Evolutionary conservation across 805 yeast genomes (phyloP).

Genomic region (Barnettozyma sucrosica): DNA sequence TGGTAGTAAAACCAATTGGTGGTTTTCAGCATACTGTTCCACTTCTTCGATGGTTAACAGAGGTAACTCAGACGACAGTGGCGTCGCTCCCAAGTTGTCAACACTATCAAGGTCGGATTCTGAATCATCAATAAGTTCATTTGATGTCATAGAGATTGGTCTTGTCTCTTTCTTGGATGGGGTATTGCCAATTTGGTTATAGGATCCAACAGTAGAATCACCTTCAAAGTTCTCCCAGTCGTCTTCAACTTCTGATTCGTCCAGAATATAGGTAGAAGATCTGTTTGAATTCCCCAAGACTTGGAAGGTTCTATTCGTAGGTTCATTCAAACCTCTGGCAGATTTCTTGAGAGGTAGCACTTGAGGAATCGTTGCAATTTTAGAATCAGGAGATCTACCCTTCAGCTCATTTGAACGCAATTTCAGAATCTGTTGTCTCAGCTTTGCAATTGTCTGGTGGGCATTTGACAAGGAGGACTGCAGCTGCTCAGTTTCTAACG

Average conservation of each 20-base stretch:
- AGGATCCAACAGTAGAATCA: conserved; percentile 14
- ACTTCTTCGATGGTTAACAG: conserved; percentile 22
- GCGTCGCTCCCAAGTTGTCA: conserved; percentile 16
- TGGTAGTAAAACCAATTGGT: conserved; percentile 26
- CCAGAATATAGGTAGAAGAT: conserved; percentile 20
- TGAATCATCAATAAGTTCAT: conserved; percentile 17
- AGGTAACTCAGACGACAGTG: conserved; percentile 21
- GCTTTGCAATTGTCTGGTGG: conserved; percentile 52
- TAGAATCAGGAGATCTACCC: conserved; percentile 16
- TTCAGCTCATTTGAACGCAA: conserved; percentile 23
- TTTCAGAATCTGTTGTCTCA: conserved; percentile 36
- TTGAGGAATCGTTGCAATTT: conserved; percentile 7
- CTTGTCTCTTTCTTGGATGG: conserved; percentile 16
- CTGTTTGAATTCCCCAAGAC: conserved; percentile 22
- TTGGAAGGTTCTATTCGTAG: conserved; percentile 13
- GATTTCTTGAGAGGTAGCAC: conserved; percentile 10
- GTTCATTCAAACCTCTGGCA: conserved; percentile 5
- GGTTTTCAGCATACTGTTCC: conserved; percentile 26
- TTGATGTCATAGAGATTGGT: conserved; percentile 12
- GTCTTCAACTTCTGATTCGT: conserved; percentile 17
- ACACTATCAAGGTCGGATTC: conserved; percentile 24
- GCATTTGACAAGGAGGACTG: conserved; percentile 61
- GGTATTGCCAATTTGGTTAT: conserved; percentile 4
- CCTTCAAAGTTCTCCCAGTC: conserved; percentile 28
- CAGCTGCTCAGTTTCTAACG: conserved; percentile 60